A percentile compares a stretch with the other conserved stretches of the same genome.
Conservation (phyloP, 306 rosid genomes). For the Glycine soja region DNA sequence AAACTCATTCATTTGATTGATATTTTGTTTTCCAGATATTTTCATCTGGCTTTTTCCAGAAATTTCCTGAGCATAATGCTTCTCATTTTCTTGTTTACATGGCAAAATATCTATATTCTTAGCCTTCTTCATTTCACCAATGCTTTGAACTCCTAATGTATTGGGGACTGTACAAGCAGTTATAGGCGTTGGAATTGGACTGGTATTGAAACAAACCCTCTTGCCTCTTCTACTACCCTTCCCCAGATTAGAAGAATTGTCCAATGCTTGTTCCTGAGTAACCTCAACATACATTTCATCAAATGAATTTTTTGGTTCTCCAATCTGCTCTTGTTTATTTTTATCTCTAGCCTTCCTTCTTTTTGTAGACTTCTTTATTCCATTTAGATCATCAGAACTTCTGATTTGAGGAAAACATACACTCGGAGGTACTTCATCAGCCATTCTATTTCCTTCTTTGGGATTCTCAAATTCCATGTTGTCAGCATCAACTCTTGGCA, state of each 20-base stretch:
- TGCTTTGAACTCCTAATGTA: slow-evolving; percentile 43
- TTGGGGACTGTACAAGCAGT: slow-evolving; percentile 47
- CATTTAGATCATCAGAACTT: slow-evolving; percentile 44
- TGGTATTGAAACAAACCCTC: slow-evolving; percentile 45
- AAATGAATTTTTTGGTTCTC: slow-evolving; percentile 32
- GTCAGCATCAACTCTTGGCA: slow-evolving; percentile 33
- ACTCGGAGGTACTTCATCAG: slow-evolving; percentile 24
- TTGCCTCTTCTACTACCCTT: slow-evolving; percentile 54
- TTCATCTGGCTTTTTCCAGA: slow-evolving; percentile 50
- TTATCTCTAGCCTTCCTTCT: slow-evolving; percentile 50
- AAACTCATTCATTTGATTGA: slow-evolving; percentile 47
- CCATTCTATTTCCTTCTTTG: slow-evolving; percentile 46
- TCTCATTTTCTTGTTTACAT: slow-evolving; percentile 50
- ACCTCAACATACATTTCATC: slow-evolving; percentile 39
- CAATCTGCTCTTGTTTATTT: slow-evolving; percentile 37
- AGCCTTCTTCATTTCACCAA: slow-evolving; percentile 35
- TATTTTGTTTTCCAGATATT: slow-evolving; percentile 55
- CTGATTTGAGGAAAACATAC: slow-evolving; percentile 40
- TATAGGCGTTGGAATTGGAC: slow-evolving; percentile 44
- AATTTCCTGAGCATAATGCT: slow-evolving; percentile 41
- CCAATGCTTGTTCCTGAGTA: slow-evolving; percentile 41
- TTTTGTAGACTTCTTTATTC: slow-evolving; percentile 51
- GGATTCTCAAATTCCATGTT: slow-evolving; percentile 40
- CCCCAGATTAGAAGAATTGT: slow-evolving; percentile 39
- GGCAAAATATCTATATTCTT: slow-evolving; percentile 38